These are phyloP conservation scores for Podaxis pistillaris DNA, from an alignment of 768 basidiomycete species.

Conservation along the genomic window DNA sequence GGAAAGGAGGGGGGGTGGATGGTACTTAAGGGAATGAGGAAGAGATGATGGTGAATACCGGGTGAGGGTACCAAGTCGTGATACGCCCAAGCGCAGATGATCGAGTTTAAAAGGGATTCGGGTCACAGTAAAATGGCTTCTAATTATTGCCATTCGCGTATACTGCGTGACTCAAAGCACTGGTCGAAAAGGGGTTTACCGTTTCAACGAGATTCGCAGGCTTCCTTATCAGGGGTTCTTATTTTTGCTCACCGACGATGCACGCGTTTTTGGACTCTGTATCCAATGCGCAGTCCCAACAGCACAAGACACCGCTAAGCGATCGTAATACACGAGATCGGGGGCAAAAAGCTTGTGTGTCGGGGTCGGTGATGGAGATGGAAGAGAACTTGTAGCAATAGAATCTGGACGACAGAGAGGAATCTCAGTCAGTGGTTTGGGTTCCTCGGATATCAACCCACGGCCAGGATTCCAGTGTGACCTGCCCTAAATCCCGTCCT, in stretches of 20 bases:
- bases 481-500: constrained; percentile 15
- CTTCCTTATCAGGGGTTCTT: background rate
- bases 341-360: background rate
- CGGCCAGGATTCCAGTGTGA: constrained; percentile 2
- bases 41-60: constrained; percentile 23
- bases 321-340: background rate
- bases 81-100: constrained; percentile 11
- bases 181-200: constrained; percentile 23
- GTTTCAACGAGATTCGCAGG: background rate
- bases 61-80: constrained; percentile 27
- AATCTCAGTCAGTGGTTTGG: background rate
- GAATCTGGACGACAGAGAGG: background rate
- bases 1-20: constrained; percentile 20
- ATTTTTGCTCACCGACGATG: background rate
- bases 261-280: background rate
- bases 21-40: constrained; percentile 27
- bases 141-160: constrained; percentile 22
- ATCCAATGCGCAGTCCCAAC: background rate
- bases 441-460: background rate
- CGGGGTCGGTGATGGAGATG: constrained; percentile 7
- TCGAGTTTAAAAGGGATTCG: constrained; percentile 11
- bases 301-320: background rate
- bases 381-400: constrained; percentile 1
- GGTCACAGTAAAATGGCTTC: constrained; percentile 11
- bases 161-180: constrained; percentile 36